phyloP scores from a whole-genome alignment of 2,329 filamentous ascomycete species.

The Leptographium radiaticola region DNA sequence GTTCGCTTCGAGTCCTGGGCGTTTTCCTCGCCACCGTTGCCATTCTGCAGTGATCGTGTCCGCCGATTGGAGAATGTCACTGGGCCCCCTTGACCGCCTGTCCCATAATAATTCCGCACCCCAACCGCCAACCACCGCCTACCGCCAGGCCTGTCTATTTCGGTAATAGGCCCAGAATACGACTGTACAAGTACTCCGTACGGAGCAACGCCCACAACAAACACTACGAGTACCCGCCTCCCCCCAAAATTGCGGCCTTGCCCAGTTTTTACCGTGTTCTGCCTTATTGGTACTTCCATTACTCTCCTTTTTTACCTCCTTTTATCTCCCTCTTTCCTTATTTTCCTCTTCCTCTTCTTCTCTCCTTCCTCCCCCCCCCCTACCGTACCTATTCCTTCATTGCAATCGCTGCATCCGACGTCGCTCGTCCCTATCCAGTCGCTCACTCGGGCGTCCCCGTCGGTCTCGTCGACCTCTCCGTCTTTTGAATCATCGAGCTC shows the following conservation, averaged over 20 bases:
- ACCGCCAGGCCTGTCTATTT: background rate
- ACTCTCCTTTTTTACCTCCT: background rate
- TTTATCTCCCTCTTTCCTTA: background rate
- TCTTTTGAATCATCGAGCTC: background rate
- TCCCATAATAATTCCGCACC: background rate
- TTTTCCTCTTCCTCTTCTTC: background rate
- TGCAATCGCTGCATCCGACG: background rate
- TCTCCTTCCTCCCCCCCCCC: background rate
- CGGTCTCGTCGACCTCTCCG: background rate
- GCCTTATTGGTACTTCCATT: background rate
- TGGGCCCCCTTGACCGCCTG: background rate
- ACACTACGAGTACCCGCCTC: background rate
- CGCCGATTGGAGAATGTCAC: background rate
- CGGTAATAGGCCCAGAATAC: slow-evolving; percentile 1
- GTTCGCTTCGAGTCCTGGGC: too few species aligned
- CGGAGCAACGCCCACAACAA: background rate
- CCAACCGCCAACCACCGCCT: background rate
- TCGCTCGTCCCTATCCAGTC: background rate
- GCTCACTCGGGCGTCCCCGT: background rate
- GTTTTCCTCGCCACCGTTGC: background rate
- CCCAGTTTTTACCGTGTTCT: background rate
- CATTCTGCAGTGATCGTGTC: background rate
- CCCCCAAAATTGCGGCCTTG: background rate
- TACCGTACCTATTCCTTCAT: background rate
- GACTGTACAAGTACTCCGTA: background rate